Evolutionary conservation across 176 grass and related monocot genomes (phyloP).

Genomic region (Zea mays): Zm-B73-REFERENCE-NAM-5.0 NC_050102.1:120713001-120713500

Average conservation of each 20-base stretch:
- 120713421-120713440: neutral
- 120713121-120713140: conserved; percentile 30
- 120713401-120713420: conserved; percentile 56
- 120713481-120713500: conserved; percentile 62
- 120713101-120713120: conserved; percentile 14
- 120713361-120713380: conserved; percentile 31
- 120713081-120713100: conserved; percentile 1
- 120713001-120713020: conserved; percentile 34
- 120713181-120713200: conserved; percentile 20
- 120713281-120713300: conserved; percentile 1
- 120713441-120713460: conserved; percentile 22
- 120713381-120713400: conserved; percentile 86
- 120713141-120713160: conserved; percentile 4
- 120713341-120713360: conserved; percentile 2
- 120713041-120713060: neutral
- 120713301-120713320: conserved; percentile 5
- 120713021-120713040: neutral
- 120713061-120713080: conserved; percentile 41
- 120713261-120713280: conserved; percentile 3
- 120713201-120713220: neutral
- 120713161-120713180: neutral
- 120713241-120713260: neutral
- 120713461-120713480: conserved; percentile 67
- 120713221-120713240: neutral
- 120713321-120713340: neutral